Percentiles rank a stretch among this genome's conserved stretches.
These are phyloP conservation scores for Colletotrichum melonis DNA, from an alignment of 2,329 filamentous ascomycete species.

Conservation along the genomic window DNA sequence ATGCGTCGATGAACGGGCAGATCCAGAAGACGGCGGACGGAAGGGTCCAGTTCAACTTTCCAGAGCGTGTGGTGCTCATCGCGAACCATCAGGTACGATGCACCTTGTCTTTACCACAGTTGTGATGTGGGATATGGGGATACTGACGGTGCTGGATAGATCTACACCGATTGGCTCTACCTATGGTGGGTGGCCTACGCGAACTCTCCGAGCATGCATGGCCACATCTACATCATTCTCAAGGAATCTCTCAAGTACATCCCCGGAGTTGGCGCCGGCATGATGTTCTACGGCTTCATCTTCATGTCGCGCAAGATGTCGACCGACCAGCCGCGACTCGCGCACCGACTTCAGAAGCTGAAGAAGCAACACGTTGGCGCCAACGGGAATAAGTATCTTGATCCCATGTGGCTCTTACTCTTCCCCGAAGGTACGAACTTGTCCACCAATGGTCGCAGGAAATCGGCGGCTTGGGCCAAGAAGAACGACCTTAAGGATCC, in stretches of 20 bases:
- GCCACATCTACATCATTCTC: conserved; percentile 89
- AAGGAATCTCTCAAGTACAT: conserved; percentile 89
- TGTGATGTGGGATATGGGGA: background rate
- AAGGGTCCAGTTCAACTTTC: conserved; percentile 81
- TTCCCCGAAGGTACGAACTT: conserved; percentile 91
- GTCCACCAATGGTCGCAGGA: conserved; percentile 75
- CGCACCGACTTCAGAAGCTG: conserved; percentile 78
- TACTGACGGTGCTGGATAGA: conserved; percentile 50
- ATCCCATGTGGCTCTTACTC: conserved; percentile 91
- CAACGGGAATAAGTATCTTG: conserved; percentile 64
- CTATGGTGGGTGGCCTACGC: conserved; percentile 96
- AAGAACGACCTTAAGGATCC: conserved; percentile 80
- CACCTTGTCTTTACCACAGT: background rate
- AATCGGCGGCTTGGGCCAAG: conserved; percentile 80
- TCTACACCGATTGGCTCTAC: conserved; percentile 93
- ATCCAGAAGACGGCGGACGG: conserved; percentile 77
- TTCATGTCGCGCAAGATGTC: conserved; percentile 93
- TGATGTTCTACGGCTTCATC: conserved; percentile 90
- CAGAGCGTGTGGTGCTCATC: conserved; percentile 83
- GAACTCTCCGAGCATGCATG: conserved; percentile 79
- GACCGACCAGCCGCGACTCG: conserved; percentile 80
- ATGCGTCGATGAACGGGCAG: conserved; percentile 82
- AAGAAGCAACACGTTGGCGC: conserved; percentile 67
- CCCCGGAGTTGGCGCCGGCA: conserved; percentile 82
- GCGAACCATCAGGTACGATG: conserved; percentile 81